Conservation (phyloP, 1,284 basidiomycete genomes). For the Ceratorhiza oryzae-sativae region DNA sequence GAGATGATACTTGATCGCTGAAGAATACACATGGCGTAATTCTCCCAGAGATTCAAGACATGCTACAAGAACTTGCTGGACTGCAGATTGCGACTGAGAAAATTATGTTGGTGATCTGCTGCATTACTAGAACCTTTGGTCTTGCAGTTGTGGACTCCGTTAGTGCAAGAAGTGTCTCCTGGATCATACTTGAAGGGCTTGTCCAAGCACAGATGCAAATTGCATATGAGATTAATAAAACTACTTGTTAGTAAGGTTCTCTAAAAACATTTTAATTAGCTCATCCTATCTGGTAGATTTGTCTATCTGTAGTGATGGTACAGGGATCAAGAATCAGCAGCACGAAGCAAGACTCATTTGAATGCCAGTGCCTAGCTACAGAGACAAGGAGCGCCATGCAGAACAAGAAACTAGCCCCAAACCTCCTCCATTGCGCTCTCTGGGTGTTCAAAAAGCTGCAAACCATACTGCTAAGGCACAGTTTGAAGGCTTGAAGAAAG, state of each 20-base stretch:
- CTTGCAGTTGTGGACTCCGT: not conserved
- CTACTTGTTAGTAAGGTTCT: not conserved
- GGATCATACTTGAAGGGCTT: conserved; percentile 2
- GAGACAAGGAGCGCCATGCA: not conserved
- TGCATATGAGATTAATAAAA: conserved; percentile 1
- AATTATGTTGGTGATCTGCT: not conserved
- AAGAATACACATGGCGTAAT: not conserved
- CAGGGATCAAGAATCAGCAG: conserved; percentile 27
- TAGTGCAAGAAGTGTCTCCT: conserved; percentile 1
- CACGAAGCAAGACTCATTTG: conserved; percentile 1
- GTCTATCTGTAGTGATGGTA: conserved; percentile 23
- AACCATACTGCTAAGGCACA: conserved; percentile 12
- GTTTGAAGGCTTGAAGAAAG: not conserved
- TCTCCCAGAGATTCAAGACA: not conserved
- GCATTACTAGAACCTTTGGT: not conserved
- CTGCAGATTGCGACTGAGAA: not conserved
- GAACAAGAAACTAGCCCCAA: not conserved
- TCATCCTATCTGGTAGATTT: not conserved
- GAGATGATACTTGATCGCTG: not conserved
- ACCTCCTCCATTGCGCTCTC: not conserved
- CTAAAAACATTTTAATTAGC: not conserved
- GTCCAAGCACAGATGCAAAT: conserved; percentile 5
- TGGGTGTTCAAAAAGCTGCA: conserved; percentile 12
- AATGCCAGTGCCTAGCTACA: not conserved
- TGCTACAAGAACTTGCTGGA: not conserved